Conservation (phyloP, 2,329 filamentous ascomycete species). For the Penicillium corylophilum region DNA sequence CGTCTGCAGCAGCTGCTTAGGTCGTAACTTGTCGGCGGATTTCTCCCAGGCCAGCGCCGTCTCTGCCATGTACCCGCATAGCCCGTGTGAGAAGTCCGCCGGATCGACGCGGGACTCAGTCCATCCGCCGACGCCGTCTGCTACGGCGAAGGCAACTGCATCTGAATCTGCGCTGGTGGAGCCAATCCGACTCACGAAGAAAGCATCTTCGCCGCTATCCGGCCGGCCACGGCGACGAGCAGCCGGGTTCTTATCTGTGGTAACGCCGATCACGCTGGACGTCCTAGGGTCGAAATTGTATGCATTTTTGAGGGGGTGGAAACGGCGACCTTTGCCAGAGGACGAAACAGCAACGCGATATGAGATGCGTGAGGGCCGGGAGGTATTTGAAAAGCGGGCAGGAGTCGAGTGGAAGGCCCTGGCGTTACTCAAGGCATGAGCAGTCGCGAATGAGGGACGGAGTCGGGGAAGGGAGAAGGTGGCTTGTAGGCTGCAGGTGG, state of each 20-base stretch:
- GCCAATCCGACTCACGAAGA: conserved; percentile 84
- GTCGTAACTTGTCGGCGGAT: conserved; percentile 46
- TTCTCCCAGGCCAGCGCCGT: conserved; percentile 61
- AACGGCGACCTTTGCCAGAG: conserved; percentile 68
- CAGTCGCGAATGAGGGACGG: not conserved
- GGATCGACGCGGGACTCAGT: conserved; percentile 88
- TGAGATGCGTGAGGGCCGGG: conserved; percentile 49
- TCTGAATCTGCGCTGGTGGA: conserved; percentile 52
- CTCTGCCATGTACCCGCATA: conserved; percentile 90
- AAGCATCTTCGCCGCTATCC: conserved; percentile 89
- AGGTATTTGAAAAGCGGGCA: conserved; percentile 23
- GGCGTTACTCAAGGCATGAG: not conserved
- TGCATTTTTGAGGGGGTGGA: conserved; percentile 66
- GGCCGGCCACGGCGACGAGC: conserved; percentile 64
- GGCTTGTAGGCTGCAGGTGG: conserved; percentile 33
- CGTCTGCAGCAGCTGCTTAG: conserved; percentile 71
- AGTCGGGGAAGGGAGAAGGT: not conserved
- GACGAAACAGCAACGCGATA: conserved; percentile 75
- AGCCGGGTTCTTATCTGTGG: conserved; percentile 45
- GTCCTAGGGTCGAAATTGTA: conserved; percentile 66
- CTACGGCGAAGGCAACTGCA: conserved; percentile 76
- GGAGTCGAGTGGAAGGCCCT: conserved; percentile 32
- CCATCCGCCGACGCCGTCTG: conserved; percentile 96
- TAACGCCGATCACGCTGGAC: conserved; percentile 39
- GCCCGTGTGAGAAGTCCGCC: conserved; percentile 88